Evolutionary conservation across 2,329 filamentous ascomycete species (phyloP).

Genomic region (Penicillium polonicum): DNA sequence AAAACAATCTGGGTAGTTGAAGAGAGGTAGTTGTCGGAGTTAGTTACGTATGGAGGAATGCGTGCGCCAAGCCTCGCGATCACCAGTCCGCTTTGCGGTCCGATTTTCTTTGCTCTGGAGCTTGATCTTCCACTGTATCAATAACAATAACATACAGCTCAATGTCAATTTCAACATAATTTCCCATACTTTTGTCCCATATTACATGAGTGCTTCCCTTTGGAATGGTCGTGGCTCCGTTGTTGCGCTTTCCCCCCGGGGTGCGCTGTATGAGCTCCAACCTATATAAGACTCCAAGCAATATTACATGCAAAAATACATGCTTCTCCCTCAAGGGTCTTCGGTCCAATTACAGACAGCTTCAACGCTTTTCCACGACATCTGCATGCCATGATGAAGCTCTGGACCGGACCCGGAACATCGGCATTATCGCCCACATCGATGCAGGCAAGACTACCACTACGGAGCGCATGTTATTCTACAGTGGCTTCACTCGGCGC

Average conservation of each 20-base stretch:
- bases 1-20: neutral
- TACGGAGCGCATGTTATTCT: constrained; percentile 98
- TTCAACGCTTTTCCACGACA: constrained; percentile 32
- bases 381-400: constrained; percentile 25
- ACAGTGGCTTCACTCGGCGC: constrained; percentile 82
- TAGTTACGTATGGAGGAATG: constrained; percentile 25
- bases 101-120: constrained; percentile 12
- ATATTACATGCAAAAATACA: constrained; percentile 10
- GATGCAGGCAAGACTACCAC: constrained; percentile 99
- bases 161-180: constrained; percentile 7
- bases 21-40: constrained; percentile 6
- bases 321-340: constrained; percentile 4
- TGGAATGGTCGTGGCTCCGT: constrained; percentile 34
- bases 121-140: constrained; percentile 1
- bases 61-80: constrained; percentile 23
- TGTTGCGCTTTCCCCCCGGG: constrained; percentile 30
- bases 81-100: constrained; percentile 15
- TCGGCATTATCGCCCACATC: constrained; percentile 97
- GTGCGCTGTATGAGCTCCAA: constrained; percentile 23
- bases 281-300: constrained; percentile 16
- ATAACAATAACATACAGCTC: neutral
- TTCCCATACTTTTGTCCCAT: neutral
- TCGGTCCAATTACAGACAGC: constrained; percentile 3
- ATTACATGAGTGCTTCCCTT: constrained; percentile 8
- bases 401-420: constrained; percentile 75